A percentile compares a stretch with the other conserved stretches of the same genome.
phyloP scores from a whole-genome alignment of 176 grass and related monocot species.

The Leersia perrieri region DNA sequence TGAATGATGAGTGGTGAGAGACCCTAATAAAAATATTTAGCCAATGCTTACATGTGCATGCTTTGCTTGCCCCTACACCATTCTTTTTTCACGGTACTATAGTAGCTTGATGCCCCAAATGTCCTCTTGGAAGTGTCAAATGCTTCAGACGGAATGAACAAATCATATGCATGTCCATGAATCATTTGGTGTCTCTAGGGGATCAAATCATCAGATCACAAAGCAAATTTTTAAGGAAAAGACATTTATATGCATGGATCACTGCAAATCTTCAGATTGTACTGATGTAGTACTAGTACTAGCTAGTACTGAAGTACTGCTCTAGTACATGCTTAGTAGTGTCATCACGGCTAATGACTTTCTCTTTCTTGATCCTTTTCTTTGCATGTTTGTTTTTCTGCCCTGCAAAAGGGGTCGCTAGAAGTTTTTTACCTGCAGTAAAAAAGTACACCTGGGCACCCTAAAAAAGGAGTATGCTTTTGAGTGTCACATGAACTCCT shows the following conservation, averaged over 20 bases:
- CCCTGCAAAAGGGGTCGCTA: too few species aligned
- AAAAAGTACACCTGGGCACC: constrained; percentile 20
- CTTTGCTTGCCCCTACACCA: background rate
- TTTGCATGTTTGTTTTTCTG: too few species aligned
- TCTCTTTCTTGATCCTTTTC: background rate
- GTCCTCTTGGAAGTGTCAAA: background rate
- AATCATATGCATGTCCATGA: constrained; percentile 4
- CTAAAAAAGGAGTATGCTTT: background rate
- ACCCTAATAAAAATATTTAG: background rate
- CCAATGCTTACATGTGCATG: background rate
- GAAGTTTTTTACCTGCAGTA: constrained; percentile 4
- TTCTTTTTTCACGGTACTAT: background rate
- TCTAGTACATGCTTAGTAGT: background rate
- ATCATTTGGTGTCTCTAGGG: constrained; percentile 16
- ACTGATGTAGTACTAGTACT: background rate
- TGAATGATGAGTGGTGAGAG: too few species aligned
- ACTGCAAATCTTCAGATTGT: background rate
- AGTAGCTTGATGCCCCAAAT: background rate
- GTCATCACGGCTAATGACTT: background rate
- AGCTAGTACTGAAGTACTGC: background rate
- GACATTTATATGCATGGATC: background rate
- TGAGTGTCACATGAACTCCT: constrained; percentile 21
- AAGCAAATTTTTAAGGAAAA: background rate
- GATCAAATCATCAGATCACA: background rate
- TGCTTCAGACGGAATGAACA: background rate